phyloP scores from a whole-genome alignment of 2,329 filamentous ascomycete genomes.

The Teratosphaeria zuluensis region DNA sequence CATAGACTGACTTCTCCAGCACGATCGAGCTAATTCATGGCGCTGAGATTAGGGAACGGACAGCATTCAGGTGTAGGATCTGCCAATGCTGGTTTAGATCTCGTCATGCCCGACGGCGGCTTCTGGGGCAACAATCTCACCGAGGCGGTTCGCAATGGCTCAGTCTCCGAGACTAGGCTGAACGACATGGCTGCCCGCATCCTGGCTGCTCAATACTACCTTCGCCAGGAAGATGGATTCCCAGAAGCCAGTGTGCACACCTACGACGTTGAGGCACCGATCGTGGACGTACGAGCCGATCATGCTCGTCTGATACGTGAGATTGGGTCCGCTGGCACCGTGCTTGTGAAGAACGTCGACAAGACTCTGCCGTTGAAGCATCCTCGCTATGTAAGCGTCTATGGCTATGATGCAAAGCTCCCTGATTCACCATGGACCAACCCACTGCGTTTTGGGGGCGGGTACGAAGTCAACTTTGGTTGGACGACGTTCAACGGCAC shows the following conservation, averaged over 20 bases:
- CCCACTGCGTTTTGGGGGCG: not conserved
- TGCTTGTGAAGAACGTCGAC: conserved; percentile 63
- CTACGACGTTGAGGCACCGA: conserved; percentile 40
- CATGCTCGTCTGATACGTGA: conserved; percentile 44
- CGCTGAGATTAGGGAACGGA: conserved; percentile 48
- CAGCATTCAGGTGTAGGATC: conserved; percentile 29
- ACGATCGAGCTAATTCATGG: not conserved
- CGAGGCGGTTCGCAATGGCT: not conserved
- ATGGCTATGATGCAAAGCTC: conserved; percentile 68
- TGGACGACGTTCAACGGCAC: conserved; percentile 43
- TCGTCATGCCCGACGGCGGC: conserved; percentile 57
- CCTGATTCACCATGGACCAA: not conserved
- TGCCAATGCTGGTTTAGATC: conserved; percentile 62
- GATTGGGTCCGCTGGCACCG: conserved; percentile 59
- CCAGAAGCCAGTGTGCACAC: conserved; percentile 53
- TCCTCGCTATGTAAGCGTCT: conserved; percentile 57
- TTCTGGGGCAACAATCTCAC: not conserved
- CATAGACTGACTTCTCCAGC: not conserved
- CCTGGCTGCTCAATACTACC: conserved; percentile 57
- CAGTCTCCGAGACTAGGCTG: not conserved
- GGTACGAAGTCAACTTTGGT: not conserved
- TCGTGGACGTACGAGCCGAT: not conserved
- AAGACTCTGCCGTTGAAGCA: conserved; percentile 55
- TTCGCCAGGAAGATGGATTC: conserved; percentile 63
- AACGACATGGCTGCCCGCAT: conserved; percentile 36